These are phyloP conservation scores for Candida glucosophila DNA, from an alignment of 1,139 yeast genomes.

Conservation along the genomic window DNA sequence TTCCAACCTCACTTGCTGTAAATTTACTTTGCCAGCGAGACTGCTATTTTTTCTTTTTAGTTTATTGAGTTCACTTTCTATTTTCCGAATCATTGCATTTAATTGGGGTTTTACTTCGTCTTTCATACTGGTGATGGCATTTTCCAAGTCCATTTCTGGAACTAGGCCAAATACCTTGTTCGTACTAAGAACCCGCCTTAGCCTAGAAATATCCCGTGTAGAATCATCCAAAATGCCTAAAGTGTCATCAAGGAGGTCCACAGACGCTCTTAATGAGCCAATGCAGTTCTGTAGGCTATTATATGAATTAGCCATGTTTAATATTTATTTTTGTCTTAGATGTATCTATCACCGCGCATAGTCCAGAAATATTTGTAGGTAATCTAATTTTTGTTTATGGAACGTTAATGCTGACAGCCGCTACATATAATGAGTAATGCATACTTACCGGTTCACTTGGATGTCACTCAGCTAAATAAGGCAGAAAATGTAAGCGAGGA, in stretches of 20 bases:
- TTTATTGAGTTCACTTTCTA: constrained; percentile 26
- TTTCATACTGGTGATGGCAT: constrained; percentile 25
- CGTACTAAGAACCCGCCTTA: constrained; percentile 25
- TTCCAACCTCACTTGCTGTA: constrained; percentile 24
- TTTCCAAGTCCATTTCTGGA: constrained; percentile 32
- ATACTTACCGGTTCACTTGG: constrained; percentile 14
- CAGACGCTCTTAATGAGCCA: constrained; percentile 21
- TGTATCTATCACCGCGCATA: no score
- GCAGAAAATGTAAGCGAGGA: constrained; percentile 2
- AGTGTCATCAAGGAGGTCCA: constrained; percentile 22
- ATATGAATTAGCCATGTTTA: constrained; percentile 7
- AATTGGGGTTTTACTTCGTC: constrained; percentile 29
- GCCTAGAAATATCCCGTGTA: constrained; percentile 25
- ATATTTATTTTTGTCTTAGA: neutral
- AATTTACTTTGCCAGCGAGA: constrained; percentile 22
- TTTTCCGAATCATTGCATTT: constrained; percentile 17
- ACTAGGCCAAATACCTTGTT: constrained; percentile 33
- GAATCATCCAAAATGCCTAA: constrained; percentile 20
- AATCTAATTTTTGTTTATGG: no score
- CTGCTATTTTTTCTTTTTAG: constrained; percentile 17
- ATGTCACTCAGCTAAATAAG: constrained; percentile 6
- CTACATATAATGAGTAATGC: constrained; percentile 8
- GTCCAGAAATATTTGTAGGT: no score
- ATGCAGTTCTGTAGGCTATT: constrained; percentile 19
- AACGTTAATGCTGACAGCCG: neutral